These are phyloP conservation scores for Taphrina wiesneri DNA, from an alignment of 1,139 yeast genomes.

Conservation along the genomic window DNA sequence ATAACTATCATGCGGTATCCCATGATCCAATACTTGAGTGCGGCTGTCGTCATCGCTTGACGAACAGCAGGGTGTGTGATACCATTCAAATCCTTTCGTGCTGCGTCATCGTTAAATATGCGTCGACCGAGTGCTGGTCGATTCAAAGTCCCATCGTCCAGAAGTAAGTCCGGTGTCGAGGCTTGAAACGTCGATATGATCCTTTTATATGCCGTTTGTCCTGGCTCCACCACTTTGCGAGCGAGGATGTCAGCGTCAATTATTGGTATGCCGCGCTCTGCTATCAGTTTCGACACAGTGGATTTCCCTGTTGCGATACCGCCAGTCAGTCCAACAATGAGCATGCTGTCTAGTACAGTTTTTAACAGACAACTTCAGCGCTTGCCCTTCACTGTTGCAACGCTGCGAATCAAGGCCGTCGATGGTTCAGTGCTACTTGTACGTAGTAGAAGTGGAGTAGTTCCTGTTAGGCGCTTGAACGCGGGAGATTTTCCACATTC, in stretches of 20 bases:
- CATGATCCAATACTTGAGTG: constrained; percentile 60
- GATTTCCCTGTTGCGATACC: constrained; percentile 96
- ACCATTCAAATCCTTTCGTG: constrained; percentile 58
- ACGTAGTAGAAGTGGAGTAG: not conserved
- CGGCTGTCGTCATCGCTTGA: constrained; percentile 60
- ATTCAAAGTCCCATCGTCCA: constrained; percentile 47
- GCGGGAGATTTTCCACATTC: constrained; percentile 1
- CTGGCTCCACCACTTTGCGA: constrained; percentile 79
- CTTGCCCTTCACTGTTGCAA: not conserved
- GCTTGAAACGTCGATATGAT: constrained; percentile 63
- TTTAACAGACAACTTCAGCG: not conserved
- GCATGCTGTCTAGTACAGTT: too few species aligned
- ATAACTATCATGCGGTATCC: constrained; percentile 55
- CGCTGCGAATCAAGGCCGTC: too few species aligned
- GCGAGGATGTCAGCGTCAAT: constrained; percentile 93
- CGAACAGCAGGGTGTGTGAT: constrained; percentile 91
- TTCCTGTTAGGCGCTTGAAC: too few species aligned
- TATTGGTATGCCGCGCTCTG: constrained; percentile 58
- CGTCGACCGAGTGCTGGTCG: constrained; percentile 74
- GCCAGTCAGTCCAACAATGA: constrained; percentile 90
- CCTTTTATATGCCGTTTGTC: constrained; percentile 64
- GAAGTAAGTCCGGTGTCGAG: constrained; percentile 58
- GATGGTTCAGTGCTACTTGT: too few species aligned
- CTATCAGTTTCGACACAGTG: constrained; percentile 69
- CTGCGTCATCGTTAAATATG: constrained; percentile 68